Base-by-base conservation (phyloP, 2,329 filamentous ascomycete species). In the Dothiorella sarmentorum region DNA sequence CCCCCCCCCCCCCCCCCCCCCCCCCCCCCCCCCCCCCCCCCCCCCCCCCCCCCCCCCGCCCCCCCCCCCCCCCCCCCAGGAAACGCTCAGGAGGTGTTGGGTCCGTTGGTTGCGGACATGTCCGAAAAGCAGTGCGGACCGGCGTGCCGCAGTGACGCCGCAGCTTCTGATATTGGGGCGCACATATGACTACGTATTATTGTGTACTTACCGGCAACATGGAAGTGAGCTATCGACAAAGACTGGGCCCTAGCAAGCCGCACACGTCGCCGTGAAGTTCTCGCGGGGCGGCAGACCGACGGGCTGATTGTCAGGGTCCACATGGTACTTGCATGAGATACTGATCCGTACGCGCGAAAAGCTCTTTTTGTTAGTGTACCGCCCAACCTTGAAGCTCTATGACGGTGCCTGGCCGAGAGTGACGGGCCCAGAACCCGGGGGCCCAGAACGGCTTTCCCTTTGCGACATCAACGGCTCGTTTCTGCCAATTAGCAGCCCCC, bases 301-400 rank as follows among this genome's bases (percentile, higher is more conserved):
- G 33, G 35, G 49, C 9, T 18, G 33, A 53, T 53, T 53, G 35
- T 27, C 49, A 53, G 49, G 49, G 49, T 42, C 49, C 24, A 24
- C 24, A 4, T 40, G 49, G 33, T 53, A 33, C 49, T 37, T 53
- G 49, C 49, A 29, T 26, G 44, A 10, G 24, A 18, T 2, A 29
- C 18, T 49, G 24, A 29, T 17, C 27, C n/a, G n/a, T n/a, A n/a
- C n/a, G 31, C 22, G 47, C 15, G 47, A 20, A 53, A 40, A 40
- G 49, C 24, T 29, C 17, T 53, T 29, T 9, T 35, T 22, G 45
- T 29, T 51, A 51, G 45, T 13, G 45, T 51, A 35, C 45, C 45
- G 45, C 45, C 29, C 26, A n/a, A n/a, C 24, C 43, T 17, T n/a
- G 29, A 40, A 35, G 33, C 33, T 15, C 24, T 13, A 29, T 40